Evolutionary conservation across 495 filamentous ascomycete genomes (phyloP), one percentile per base, ranked within the genome.

Genomic region (Penicillium taxi): DNA sequence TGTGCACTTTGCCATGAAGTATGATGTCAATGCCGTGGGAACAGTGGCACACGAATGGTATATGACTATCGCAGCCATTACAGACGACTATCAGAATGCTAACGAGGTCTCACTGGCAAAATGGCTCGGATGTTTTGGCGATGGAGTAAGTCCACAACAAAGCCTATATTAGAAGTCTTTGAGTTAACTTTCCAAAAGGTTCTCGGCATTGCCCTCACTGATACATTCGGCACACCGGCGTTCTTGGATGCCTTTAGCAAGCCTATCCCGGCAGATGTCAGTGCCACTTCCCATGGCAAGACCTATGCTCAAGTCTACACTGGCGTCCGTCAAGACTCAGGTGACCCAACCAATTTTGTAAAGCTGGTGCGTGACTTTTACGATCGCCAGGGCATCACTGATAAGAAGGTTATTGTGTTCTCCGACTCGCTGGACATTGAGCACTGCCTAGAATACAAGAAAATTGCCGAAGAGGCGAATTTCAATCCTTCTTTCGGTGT

Each of bases 31-130:
- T 6, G 84, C 90, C 0, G 78, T 98, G 13, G 91, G 91, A 11
- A 98, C 91, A 2, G 89, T 98, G 1, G 91, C 93, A 0, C 91
- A 98, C 45, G 91, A 98, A 62, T 98, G 93, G 93, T 96, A 94
- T 64, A 98, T 98, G 91, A 86, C 85, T 26, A 86, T 94, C 35
- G 91, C 91, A 11, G 89, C 91, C 22, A 84, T 95, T 50, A 89
- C 83, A 3, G 71, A 84, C 37, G 77, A 95, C 61, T 98, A 96
- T 48, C 64, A 70, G 43, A 72, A 73, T 33, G 86, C 93, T 5
- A 94, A 86, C 38, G 86, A 90, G 56, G 71, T 80, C 40, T 86
- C 84, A 0, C 64, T 98, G 51, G 62, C 73, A 32, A 85, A 88
- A 54, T 98, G 91, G 91, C 70, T 94, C 13, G 79, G 76, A 9